Percentiles rank a stretch among this genome's conserved stretches.
Conservation (phyloP, 352 stramenopile genomes). For the Pythium folliculosum region DNA sequence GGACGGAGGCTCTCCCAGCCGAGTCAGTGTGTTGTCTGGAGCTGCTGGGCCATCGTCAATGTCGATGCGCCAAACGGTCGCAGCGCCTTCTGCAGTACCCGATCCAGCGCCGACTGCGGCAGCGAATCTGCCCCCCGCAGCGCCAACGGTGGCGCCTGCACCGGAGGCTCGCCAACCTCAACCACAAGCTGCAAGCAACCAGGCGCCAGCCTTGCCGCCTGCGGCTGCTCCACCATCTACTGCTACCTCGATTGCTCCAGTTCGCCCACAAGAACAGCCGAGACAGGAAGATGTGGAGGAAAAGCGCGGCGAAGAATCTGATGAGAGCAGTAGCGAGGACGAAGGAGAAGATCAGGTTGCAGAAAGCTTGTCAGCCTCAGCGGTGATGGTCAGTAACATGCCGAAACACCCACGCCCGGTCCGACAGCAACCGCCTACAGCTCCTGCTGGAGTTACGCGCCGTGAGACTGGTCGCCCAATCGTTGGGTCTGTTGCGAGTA, state of each 20-base stretch:
- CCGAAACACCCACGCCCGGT: conserved; percentile 26
- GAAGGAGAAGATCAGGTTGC: conserved; percentile 30
- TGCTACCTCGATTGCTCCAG: neutral
- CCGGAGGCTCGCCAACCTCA: neutral
- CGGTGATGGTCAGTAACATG: conserved; percentile 34
- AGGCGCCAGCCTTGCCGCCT: neutral
- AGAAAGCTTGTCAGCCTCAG: conserved; percentile 30
- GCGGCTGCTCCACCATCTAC: neutral
- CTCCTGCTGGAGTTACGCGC: neutral
- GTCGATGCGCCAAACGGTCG: conserved; percentile 7
- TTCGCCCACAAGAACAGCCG: neutral
- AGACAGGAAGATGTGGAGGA: conserved; percentile 21
- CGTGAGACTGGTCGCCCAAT: conserved; percentile 17
- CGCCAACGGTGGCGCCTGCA: neutral
- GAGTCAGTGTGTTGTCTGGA: conserved; percentile 11
- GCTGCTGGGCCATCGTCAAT: conserved; percentile 8
- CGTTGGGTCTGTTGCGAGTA: conserved; percentile 10
- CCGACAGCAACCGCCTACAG: conserved; percentile 12
- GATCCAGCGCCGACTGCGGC: neutral
- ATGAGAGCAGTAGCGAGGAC: conserved; percentile 24
- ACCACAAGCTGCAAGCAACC: neutral
- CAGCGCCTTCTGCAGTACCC: neutral
- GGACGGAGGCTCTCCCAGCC: conserved; percentile 18
- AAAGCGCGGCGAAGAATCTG: conserved; percentile 37
- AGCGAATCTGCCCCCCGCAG: neutral